Conservation (phyloP, 1,284 basidiomycete genomes). For the Sanghuangporus baumii region DNA sequence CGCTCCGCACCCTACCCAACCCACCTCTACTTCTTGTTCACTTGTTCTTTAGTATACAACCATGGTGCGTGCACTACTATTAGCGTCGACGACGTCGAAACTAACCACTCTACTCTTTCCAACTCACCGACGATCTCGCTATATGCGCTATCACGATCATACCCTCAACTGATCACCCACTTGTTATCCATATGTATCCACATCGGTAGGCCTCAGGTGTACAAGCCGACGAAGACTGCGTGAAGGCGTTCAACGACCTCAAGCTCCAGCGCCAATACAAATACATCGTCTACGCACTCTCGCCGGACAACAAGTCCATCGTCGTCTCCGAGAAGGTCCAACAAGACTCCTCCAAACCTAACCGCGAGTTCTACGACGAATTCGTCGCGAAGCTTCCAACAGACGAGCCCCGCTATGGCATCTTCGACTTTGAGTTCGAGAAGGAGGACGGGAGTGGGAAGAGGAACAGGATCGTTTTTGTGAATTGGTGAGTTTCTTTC, state of each 20-base stretch:
- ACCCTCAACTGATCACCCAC: slow-evolving; percentile 15
- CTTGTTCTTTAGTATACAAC: not conserved
- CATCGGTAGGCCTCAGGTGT: slow-evolving; percentile 71
- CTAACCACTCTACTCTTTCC: not conserved
- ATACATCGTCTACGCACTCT: slow-evolving; percentile 85
- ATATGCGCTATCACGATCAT: slow-evolving; percentile 17
- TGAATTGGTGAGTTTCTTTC: slow-evolving; percentile 36
- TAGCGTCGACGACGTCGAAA: not conserved
- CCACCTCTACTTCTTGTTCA: not conserved
- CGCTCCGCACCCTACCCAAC: not conserved
- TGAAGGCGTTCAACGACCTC: slow-evolving; percentile 65
- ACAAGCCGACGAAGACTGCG: slow-evolving; percentile 52
- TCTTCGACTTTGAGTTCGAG: slow-evolving; percentile 91
- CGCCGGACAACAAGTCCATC: slow-evolving; percentile 61
- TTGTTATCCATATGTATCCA: slow-evolving; percentile 20
- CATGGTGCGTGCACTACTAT: not conserved
- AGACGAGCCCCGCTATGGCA: slow-evolving; percentile 78
- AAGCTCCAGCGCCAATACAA: slow-evolving; percentile 82
- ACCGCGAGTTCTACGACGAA: slow-evolving; percentile 24
- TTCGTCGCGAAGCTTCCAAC: slow-evolving; percentile 79
- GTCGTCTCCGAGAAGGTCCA: slow-evolving; percentile 54
- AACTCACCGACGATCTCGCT: not conserved
- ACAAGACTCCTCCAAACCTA: not conserved
- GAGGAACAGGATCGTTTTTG: slow-evolving; percentile 78
- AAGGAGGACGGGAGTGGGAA: slow-evolving; percentile 71